A percentile compares a stretch with the other conserved stretches of the same genome.
These are phyloP conservation scores for Cyphellophora europaea DNA, from an alignment of 2,329 filamentous ascomycete genomes.

Conservation along the genomic window DNA sequence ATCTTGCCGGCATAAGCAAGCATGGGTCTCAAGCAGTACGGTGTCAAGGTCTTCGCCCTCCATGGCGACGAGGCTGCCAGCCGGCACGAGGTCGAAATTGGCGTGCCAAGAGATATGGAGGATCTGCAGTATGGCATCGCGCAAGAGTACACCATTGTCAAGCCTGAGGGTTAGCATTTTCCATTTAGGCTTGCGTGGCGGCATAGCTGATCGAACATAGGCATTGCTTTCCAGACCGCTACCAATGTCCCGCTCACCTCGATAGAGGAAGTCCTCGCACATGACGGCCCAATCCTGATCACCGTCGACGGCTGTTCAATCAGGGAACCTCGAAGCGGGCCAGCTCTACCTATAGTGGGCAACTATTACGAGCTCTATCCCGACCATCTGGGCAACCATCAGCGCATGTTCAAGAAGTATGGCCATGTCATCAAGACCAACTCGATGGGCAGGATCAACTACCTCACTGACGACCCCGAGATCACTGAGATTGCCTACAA, in stretches of 20 bases:
- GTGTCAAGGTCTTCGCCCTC: constrained; percentile 15
- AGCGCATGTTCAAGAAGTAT: constrained; percentile 44
- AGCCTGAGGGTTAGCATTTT: constrained; percentile 18
- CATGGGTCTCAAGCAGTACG: constrained; percentile 1
- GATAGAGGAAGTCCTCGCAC: neutral
- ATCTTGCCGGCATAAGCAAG: too few relatives aligned
- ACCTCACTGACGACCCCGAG: constrained; percentile 42
- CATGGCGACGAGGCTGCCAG: constrained; percentile 12
- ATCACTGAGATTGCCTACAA: constrained; percentile 20
- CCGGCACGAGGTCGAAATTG: constrained; percentile 9
- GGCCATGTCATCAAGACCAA: constrained; percentile 44
- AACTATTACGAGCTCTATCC: constrained; percentile 48
- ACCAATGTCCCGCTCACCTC: neutral
- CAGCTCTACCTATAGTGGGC: constrained; percentile 33
- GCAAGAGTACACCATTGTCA: constrained; percentile 23
- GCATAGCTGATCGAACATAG: constrained; percentile 3
- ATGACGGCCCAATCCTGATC: constrained; percentile 14
- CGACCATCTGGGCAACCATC: constrained; percentile 49
- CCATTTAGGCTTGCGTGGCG: neutral
- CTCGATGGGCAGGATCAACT: constrained; percentile 42
- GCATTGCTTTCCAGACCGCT: constrained; percentile 1
- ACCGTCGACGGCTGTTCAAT: constrained; percentile 23
- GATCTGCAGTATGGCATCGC: constrained; percentile 19
- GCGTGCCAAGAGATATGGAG: constrained; percentile 15
- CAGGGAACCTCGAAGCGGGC: constrained; percentile 19